Conservation (phyloP, 352 stramenopile genomes). For the Phytophthora pseudosyringae region DNA sequence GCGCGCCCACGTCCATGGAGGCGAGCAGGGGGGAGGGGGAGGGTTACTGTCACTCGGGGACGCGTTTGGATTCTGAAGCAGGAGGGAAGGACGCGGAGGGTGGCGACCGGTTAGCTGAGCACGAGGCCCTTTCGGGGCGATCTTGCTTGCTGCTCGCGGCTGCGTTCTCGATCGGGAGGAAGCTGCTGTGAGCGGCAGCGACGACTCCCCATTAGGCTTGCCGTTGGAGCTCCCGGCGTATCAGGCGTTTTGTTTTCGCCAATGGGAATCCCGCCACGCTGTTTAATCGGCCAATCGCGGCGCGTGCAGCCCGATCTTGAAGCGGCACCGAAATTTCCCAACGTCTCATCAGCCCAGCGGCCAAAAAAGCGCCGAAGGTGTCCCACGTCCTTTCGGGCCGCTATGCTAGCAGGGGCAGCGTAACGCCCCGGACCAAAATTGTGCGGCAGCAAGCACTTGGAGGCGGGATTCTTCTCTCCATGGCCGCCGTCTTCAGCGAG, state of each 20-base stretch:
- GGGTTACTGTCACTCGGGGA: neutral
- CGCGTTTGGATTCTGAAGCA: constrained; percentile 17
- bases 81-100: neutral
- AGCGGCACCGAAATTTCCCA: constrained; percentile 34
- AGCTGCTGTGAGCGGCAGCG: constrained; percentile 25
- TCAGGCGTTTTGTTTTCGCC: constrained; percentile 42
- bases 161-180: constrained; percentile 24
- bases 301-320: constrained; percentile 27
- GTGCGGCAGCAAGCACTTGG: neutral
- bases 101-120: constrained; percentile 3
- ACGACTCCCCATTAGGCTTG: constrained; percentile 8
- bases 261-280: constrained; percentile 12
- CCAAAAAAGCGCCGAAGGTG: constrained; percentile 18
- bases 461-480: too few relatives aligned
- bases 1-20: constrained; percentile 74
- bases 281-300: constrained; percentile 24
- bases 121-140: constrained; percentile 1
- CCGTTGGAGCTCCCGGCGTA: constrained; percentile 29
- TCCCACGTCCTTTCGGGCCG: constrained; percentile 7
- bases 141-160: constrained; percentile 6
- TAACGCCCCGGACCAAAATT: constrained; percentile 9
- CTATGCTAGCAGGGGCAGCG: neutral
- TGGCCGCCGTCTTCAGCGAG: too few relatives aligned
- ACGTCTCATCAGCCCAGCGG: neutral
- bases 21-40: neutral